phyloP scores from a whole-genome alignment of 495 filamentous ascomycete species.

The Tuber umbilicatum region DNA sequence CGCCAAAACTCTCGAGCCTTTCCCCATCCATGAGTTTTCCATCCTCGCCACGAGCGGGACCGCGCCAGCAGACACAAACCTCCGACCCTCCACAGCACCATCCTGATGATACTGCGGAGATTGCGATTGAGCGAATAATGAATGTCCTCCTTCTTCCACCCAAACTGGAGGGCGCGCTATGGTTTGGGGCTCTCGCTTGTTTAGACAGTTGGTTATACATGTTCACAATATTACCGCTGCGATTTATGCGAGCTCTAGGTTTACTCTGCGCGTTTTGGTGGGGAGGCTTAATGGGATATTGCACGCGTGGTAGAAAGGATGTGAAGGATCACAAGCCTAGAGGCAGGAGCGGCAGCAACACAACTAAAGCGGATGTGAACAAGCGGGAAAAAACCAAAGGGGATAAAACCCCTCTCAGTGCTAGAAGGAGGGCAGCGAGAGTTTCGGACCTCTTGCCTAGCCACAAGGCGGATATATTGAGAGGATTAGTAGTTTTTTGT shows the following conservation, averaged over 20 bases:
- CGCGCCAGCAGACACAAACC: constrained; percentile 9
- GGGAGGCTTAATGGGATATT: constrained; percentile 25
- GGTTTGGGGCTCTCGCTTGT: constrained; percentile 83
- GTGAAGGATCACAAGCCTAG: constrained; percentile 31
- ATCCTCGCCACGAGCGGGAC: constrained; percentile 11
- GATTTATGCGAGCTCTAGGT: constrained; percentile 75
- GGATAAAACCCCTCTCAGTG: constrained; percentile 39
- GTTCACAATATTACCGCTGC: constrained; percentile 86
- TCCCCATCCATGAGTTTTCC: constrained; percentile 5
- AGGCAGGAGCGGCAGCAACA: constrained; percentile 23
- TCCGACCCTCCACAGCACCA: constrained; percentile 49
- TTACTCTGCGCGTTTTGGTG: constrained; percentile 58
- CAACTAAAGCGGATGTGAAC: constrained; percentile 14
- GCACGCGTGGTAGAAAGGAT: neutral
- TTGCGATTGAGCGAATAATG: constrained; percentile 86
- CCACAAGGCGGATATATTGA: constrained; percentile 92
- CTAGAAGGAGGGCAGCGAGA: constrained; percentile 67
- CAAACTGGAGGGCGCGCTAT: constrained; percentile 75
- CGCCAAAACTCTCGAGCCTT: constrained; percentile 23
- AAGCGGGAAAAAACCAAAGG: constrained; percentile 13
- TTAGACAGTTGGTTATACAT: constrained; percentile 96
- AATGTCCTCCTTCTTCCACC: constrained; percentile 80
- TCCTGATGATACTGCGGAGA: constrained; percentile 90
- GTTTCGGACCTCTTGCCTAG: constrained; percentile 74
- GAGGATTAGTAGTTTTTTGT: constrained; percentile 73